Percentiles rank a stretch among this genome's conserved stretches.
phyloP scores from a whole-genome alignment of 176 grass and related monocot species.

The Oryza meyeriana region DNA sequence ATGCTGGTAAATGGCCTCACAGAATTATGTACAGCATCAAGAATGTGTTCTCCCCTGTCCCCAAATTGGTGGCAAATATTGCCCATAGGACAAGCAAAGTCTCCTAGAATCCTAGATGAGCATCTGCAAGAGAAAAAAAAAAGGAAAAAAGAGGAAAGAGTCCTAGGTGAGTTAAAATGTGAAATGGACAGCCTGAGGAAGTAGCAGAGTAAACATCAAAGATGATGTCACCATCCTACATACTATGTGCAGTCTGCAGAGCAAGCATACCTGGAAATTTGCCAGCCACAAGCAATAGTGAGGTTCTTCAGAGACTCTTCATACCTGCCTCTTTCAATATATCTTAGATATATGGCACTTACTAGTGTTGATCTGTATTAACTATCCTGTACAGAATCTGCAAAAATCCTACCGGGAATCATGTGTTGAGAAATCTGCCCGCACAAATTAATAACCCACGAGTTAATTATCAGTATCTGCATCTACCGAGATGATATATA shows the following conservation, averaged over 20 bases:
- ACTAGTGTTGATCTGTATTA: not conserved
- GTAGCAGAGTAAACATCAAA: not conserved
- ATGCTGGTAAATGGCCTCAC: not conserved
- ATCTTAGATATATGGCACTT: not conserved
- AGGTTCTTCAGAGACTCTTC: not conserved
- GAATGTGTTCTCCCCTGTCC: not conserved
- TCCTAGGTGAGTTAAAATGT: not conserved
- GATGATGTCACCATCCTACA: not conserved
- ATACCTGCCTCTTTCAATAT: not conserved
- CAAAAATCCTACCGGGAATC: not conserved
- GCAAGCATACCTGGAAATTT: not conserved
- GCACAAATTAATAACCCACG: not conserved
- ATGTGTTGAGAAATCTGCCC: not conserved
- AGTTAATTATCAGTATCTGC: not conserved
- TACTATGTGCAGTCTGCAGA: not conserved
- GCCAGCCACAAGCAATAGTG: not conserved
- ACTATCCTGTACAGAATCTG: not conserved
- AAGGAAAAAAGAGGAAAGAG: not conserved
- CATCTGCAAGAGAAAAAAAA: not conserved
- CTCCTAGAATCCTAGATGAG: not conserved
- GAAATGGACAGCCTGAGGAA: not conserved
- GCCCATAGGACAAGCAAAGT: not conserved
- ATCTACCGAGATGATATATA: not conserved
- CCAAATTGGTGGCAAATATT: not conserved
- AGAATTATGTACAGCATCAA: not conserved